Evolutionary conservation across 2,329 filamentous ascomycete species (phyloP), one percentile per base, ranked within the genome.

Genomic region (Curvularia verruculosa): DNA sequence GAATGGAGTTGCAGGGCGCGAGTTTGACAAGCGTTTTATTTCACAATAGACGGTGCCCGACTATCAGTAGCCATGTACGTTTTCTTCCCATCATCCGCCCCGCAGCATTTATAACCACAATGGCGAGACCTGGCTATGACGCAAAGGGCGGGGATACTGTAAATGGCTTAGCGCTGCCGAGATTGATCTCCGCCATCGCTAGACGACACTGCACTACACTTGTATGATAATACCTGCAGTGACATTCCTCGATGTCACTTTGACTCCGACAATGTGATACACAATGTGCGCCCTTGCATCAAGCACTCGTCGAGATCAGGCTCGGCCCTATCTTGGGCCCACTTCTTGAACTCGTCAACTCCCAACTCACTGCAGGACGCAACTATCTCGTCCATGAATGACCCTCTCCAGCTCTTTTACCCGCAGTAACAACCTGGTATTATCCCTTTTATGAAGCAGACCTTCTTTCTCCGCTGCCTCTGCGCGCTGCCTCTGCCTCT

Each of bases 141-240:
- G 54, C 58, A 60, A 36, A 5, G 43, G 6, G 47, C 47, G 43
- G 49, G 60, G 9, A 12, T 29, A 10, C 15, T 29, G 37, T 18
- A 57, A 50, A 2, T 0, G 46, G 55, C 41, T 21, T 60, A 60
- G 58, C 54, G 54, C 31, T 47, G 34, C 47, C 54, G 39, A 57
- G 40, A 18, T 39, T 21, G 34, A 18, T 44, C 24, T 56, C 43
- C 49, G 36, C 36, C 43, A 40, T 45, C 54, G n/a, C n/a, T 26
- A 26, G 24, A 26, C 24, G 24, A 26, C 24, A 29, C 28, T 29
- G 10, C 26, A 41, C 21, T 26, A n/a, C 23, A 15, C 13, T 21
- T 26, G 9, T n/a, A n/a, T n/a, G n/a, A n/a, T n/a, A n/a, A n/a
- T n/a, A n/a, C n/a, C n/a, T n/a, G n/a, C n/a, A n/a, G n/a, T n/a